Conservation (phyloP, 441 rosid genomes). For the Syzygium syzygioides region DNA sequence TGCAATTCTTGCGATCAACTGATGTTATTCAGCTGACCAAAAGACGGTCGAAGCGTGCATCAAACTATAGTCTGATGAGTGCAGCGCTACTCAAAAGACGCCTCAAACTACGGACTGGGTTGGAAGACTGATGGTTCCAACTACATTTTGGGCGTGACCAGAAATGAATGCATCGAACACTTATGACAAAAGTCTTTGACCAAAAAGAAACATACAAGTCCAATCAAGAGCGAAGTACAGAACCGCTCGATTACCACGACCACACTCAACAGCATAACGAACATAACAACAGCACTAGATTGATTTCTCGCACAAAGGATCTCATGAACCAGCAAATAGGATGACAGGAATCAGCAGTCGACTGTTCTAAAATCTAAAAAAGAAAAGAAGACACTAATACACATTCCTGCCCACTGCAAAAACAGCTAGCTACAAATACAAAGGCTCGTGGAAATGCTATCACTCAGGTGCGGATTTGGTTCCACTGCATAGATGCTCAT, state of each 20-base stretch:
- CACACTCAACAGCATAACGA: not conserved
- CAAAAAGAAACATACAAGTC: not conserved
- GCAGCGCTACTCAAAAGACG: no score
- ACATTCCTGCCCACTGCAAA: not conserved
- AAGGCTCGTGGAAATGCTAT: not conserved
- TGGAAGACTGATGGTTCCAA: not conserved
- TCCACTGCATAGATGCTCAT: conserved; percentile 13
- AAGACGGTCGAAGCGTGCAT: no score
- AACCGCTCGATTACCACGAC: not conserved
- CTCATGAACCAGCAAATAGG: not conserved
- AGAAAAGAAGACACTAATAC: not conserved
- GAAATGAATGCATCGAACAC: not conserved
- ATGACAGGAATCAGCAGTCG: not conserved
- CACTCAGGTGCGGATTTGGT: not conserved
- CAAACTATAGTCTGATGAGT: no score
- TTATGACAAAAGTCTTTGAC: not conserved
- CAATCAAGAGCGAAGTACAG: not conserved
- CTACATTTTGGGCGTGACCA: not conserved
- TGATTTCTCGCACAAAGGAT: not conserved
- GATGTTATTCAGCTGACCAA: not conserved
- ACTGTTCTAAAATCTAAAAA: not conserved
- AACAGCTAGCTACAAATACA: not conserved
- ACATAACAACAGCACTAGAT: not conserved
- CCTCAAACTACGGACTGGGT: not conserved
- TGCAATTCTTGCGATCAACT: not conserved